Evolutionary conservation across 768 basidiomycete genomes (phyloP).

Genomic region (Podaxis sp.): DNA sequence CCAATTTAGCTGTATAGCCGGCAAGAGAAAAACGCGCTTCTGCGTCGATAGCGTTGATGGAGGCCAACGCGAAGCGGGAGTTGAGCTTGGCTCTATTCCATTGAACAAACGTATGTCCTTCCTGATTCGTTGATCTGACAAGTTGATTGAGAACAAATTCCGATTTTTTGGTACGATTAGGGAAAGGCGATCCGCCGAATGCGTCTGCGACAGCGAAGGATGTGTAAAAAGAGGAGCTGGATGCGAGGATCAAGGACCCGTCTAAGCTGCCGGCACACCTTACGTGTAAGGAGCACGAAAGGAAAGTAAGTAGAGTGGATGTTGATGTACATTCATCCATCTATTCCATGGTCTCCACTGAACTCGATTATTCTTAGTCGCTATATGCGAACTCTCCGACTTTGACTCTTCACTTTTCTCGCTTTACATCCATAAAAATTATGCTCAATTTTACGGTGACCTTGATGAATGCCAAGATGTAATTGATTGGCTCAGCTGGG

Average conservation of each 20-base stretch:
- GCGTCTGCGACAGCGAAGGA: slow-evolving; percentile 61
- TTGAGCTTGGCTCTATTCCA: slow-evolving; percentile 89
- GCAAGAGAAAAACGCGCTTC: slow-evolving; percentile 37
- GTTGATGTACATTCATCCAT: slow-evolving; percentile 43
- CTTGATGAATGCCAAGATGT: slow-evolving; percentile 72
- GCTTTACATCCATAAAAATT: slow-evolving; percentile 93
- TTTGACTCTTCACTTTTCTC: slow-evolving; percentile 89
- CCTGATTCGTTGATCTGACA: background rate
- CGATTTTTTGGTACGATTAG: slow-evolving; percentile 32
- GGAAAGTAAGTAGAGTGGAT: slow-evolving; percentile 72
- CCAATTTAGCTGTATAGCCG: slow-evolving; percentile 73
- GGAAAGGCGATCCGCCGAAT: slow-evolving; percentile 70
- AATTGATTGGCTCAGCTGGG: slow-evolving; percentile 75
- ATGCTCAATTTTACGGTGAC: slow-evolving; percentile 78
- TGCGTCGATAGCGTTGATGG: slow-evolving; percentile 46
- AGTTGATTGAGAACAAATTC: slow-evolving; percentile 2
- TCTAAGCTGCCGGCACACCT: slow-evolving; percentile 61
- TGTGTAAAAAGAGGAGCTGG: slow-evolving; percentile 48
- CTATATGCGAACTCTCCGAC: slow-evolving; percentile 83
- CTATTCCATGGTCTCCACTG: background rate
- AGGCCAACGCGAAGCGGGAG: slow-evolving; percentile 79
- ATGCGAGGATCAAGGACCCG: slow-evolving; percentile 53
- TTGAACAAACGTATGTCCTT: slow-evolving; percentile 83
- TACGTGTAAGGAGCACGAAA: slow-evolving; percentile 53
- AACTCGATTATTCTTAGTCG: slow-evolving; percentile 37